Percentiles rank a stretch among this genome's conserved stretches.
Evolutionary conservation across 75 land plant genomes (phyloP).

Genomic region (Chamaecyparis obtusa): DNA sequence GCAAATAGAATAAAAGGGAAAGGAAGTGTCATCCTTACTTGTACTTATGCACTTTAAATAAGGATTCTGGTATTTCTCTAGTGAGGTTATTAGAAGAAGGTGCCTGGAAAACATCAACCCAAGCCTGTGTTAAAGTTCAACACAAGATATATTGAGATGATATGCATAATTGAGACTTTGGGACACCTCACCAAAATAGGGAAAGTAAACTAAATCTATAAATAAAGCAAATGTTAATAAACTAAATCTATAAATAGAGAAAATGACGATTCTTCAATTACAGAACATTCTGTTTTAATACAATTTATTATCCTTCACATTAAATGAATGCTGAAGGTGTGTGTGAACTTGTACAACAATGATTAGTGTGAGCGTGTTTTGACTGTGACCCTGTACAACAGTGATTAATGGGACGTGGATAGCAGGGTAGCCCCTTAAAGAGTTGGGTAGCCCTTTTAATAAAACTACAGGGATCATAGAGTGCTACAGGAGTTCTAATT

Average conservation of each 20-base stretch:
- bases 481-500: neutral
- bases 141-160: neutral
- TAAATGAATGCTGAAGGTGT: no score
- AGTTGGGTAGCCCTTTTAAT: neutral
- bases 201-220: no score
- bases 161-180: neutral
- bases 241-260: neutral
- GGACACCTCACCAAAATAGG: neutral
- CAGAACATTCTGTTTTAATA: neutral
- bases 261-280: neutral
- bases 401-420: no score
- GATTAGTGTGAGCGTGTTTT: no score
- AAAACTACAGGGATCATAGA: neutral
- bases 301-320: no score
- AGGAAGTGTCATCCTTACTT: constrained; percentile 35
- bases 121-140: neutral
- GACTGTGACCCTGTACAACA: no score
- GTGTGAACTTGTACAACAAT: no score
- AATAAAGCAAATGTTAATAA: neutral
- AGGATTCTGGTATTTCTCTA: constrained; percentile 38
- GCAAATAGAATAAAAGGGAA: neutral
- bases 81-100: constrained; percentile 53
- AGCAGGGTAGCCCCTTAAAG: no score
- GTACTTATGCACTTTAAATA: constrained; percentile 47
- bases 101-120: constrained; percentile 32